Percentiles rank a stretch among this genome's conserved stretches.
phyloP scores from a whole-genome alignment of 2,329 filamentous ascomycete genomes.

The Phyllosticta citribraziliensis region DNA sequence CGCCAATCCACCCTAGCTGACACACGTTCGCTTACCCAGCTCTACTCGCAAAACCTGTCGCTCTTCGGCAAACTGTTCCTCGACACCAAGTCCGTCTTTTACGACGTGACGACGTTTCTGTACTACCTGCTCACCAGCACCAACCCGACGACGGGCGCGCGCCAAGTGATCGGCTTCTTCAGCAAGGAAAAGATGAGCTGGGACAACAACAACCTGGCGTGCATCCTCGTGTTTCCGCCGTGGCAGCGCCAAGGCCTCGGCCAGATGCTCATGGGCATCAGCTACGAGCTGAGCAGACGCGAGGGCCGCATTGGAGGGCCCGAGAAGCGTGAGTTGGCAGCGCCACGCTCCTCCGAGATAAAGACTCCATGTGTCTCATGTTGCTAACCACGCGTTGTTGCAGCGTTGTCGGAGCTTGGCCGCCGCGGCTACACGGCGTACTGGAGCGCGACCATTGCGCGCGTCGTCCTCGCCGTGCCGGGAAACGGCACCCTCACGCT shows the following conservation, averaged over 20 bases:
- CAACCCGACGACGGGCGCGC: slow-evolving; percentile 3
- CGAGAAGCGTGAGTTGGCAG: slow-evolving; percentile 55
- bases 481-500: slow-evolving; percentile 51
- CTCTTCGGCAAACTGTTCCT: slow-evolving; percentile 96
- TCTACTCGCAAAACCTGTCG: slow-evolving; percentile 91
- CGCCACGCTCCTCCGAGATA: no score
- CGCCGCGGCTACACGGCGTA: slow-evolving; percentile 73
- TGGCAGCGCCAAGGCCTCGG: slow-evolving; percentile 90
- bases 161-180: slow-evolving; percentile 84
- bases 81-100: slow-evolving; percentile 97
- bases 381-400: neutral
- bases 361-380: no score
- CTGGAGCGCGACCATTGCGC: slow-evolving; percentile 75
- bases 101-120: slow-evolving; percentile 87
- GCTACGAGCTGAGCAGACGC: slow-evolving; percentile 79
- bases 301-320: slow-evolving; percentile 82
- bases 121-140: slow-evolving; percentile 73
- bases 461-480: slow-evolving; percentile 45
- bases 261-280: slow-evolving; percentile 80
- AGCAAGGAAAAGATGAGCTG: slow-evolving; percentile 98
- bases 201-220: slow-evolving; percentile 97
- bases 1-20: neutral
- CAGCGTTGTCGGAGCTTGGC: slow-evolving; percentile 71
- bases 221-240: slow-evolving; percentile 89
- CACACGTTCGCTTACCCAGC: slow-evolving; percentile 19